Conservation (phyloP, 768 basidiomycete species). For the Kwoniella dejecticola region DNA sequence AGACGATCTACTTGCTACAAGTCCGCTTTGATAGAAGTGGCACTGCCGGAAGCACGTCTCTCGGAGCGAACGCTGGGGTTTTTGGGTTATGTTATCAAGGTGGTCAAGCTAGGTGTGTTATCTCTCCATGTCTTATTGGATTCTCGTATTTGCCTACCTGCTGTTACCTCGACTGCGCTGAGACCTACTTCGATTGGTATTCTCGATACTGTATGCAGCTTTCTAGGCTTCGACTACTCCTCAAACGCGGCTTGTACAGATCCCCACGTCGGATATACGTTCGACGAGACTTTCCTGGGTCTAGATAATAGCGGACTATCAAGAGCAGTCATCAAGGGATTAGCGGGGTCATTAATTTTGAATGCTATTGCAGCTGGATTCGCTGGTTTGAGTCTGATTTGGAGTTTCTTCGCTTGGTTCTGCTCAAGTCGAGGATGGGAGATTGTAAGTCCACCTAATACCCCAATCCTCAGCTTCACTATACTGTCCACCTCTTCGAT, state of each 20-base stretch:
- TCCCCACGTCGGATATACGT: conserved; percentile 69
- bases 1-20: conserved; percentile 64
- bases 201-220: conserved; percentile 45
- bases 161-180: too few relatives aligned
- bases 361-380: conserved; percentile 44
- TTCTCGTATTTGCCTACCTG: not conserved
- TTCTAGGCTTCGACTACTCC: conserved; percentile 58
- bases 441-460: conserved; percentile 31
- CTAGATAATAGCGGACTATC: conserved; percentile 54
- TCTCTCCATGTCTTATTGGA: not conserved
- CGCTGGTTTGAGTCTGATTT: conserved; percentile 40
- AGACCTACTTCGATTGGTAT: too few relatives aligned
- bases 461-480: not conserved
- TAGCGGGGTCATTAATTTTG: conserved; percentile 38
- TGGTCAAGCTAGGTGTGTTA: conserved; percentile 30
- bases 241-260: conserved; percentile 62
- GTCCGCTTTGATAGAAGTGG: conserved; percentile 56
- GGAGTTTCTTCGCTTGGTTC: conserved; percentile 47
- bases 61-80: conserved; percentile 69
- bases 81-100: conserved; percentile 76
- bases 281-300: conserved; percentile 62
- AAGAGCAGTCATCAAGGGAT: conserved; percentile 23
- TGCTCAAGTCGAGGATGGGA: conserved; percentile 36
- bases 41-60: conserved; percentile 42
- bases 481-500: not conserved